A percentile compares a stretch with the other conserved stretches of the same genome.
Conservation (phyloP, 73 alveolate species). For the Paramecium sonneborni region DNA sequence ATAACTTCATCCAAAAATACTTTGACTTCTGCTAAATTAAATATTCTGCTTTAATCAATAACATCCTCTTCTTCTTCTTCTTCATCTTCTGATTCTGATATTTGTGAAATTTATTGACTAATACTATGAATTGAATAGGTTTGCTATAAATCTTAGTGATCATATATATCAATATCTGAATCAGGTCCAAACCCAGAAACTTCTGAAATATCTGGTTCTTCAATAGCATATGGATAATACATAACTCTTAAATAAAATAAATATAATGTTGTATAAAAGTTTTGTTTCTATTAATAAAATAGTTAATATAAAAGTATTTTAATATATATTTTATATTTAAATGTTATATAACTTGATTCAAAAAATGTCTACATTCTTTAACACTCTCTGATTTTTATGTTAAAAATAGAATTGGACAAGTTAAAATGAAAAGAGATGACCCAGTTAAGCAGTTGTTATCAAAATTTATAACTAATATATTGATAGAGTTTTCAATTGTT, state of each 20-base stretch:
- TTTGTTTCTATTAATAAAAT: no score
- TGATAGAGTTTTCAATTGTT: neutral
- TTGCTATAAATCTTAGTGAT: neutral
- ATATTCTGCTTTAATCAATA: neutral
- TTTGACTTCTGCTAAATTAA: neutral
- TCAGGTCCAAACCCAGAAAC: neutral
- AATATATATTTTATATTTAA: no score
- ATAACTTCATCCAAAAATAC: constrained; percentile 30
- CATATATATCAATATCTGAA: neutral
- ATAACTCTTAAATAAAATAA: neutral
- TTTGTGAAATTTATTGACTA: neutral
- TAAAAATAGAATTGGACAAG: neutral
- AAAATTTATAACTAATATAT: neutral
- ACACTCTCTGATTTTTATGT: neutral
- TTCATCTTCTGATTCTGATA: neutral
- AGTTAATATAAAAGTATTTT: no score
- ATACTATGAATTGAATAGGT: neutral
- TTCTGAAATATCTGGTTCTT: neutral
- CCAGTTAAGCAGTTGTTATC: neutral
- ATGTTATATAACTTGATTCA: neutral
- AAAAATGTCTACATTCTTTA: neutral
- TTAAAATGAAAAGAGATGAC: neutral
- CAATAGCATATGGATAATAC: neutral
- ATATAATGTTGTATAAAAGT: neutral
- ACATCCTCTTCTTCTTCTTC: neutral